Conservation (phyloP, 768 basidiomycete species). For the Daedaleopsis nitida region DNA sequence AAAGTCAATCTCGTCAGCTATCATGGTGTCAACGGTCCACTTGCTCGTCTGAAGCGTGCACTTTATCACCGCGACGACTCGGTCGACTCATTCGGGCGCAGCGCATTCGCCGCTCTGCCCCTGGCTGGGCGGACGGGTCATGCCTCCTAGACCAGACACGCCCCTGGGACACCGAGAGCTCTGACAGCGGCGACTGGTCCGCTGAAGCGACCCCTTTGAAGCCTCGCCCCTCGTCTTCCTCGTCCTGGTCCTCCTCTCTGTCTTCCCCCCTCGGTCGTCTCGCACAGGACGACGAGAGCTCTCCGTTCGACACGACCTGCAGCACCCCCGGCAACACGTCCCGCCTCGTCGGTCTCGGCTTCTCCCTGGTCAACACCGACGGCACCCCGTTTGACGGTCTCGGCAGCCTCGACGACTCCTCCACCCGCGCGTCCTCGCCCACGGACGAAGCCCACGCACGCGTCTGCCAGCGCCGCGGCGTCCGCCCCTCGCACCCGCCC, state of each 20-base stretch:
- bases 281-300: background rate
- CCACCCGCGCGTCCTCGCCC: background rate
- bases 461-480: background rate
- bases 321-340: background rate
- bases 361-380: conserved; percentile 17
- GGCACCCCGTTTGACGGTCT: conserved; percentile 22
- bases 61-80: background rate
- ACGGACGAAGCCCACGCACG: background rate
- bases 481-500: background rate
- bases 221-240: background rate
- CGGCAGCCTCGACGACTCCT: conserved; percentile 9
- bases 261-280: background rate
- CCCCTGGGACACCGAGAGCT: background rate
- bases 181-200: background rate
- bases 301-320: background rate
- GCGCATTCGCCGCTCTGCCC: background rate
- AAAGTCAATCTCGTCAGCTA: no score
- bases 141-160: background rate
- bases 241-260: background rate
- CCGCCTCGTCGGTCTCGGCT: conserved; percentile 14
- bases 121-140: background rate
- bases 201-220: background rate
- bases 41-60: background rate
- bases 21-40: background rate
- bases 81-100: background rate